Evolutionary conservation across 208 protist genomes (phyloP), one percentile per base, ranked within the genome.

Genomic region (Crithidia brevicula): DNA sequence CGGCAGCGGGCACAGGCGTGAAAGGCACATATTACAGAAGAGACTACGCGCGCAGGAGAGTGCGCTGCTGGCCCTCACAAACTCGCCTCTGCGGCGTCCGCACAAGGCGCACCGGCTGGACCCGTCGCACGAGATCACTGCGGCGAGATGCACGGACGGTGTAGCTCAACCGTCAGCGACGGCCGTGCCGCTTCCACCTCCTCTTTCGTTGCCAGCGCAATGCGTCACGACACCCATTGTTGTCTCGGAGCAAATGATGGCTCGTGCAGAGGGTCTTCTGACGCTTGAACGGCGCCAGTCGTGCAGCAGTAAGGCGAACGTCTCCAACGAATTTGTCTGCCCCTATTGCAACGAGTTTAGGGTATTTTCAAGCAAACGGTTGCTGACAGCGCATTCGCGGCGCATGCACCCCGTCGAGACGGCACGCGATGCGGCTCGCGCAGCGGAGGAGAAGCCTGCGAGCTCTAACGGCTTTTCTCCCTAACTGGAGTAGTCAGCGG

Each of bases 301-400:
- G 16, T 13, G 45, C 40, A 15, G 31, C 22, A 51, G 27, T 18
- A 58, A 34, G 22, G 25, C 20, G 22, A 27, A 47, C 40, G 62
- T 46, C n/a, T 51, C 43, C 0, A 58, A 33, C 47, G 53, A 57
- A n/a, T 53, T 68, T 25, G 56, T 72, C 10, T 90, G 84, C 67
- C 82, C 83, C 9, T 84, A 86, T 50, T 84, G 76, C 51, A 50
- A 64, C 45, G 87, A 86, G 50, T 60, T 74, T 43, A 67, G 50
- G 5, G 40, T 68, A 1, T 91, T 90, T 49, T 25, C 59, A 8
- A 83, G 53, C n/a, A 71, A 69, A 27, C 56, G 51, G 9, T 72
- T 47, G 27, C 83, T 85, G 71, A 33, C 78, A 27, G 59, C 45
- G 20, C 88, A 93, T 53, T 67, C 77, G 47, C 60, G 47, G 36